Conservation (phyloP, 2,329 filamentous ascomycete species). For the Aureobasidium sp. region DNA sequence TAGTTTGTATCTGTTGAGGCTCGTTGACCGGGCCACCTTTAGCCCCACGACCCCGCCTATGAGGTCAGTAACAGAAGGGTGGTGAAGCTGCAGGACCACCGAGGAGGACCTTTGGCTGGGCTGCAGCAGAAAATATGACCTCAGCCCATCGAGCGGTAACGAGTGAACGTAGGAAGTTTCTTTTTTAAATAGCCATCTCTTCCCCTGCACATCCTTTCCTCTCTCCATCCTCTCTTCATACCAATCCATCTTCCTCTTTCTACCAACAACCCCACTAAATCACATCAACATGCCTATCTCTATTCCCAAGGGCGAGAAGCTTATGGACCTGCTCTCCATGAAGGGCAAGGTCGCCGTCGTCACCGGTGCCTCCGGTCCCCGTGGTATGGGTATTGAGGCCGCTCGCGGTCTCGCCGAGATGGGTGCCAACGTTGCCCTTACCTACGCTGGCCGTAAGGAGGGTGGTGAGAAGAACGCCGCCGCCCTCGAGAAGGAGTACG, state of each 20-base stretch:
- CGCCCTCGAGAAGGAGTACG: constrained; percentile 53
- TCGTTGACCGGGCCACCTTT: constrained; percentile 7
- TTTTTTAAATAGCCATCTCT: constrained; percentile 4
- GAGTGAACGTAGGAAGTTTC: not conserved
- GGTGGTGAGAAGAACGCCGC: constrained; percentile 61
- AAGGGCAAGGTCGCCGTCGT: constrained; percentile 49
- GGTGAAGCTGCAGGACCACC: not conserved
- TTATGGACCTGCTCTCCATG: constrained; percentile 50
- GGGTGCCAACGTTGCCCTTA: constrained; percentile 59
- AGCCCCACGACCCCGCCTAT: constrained; percentile 16
- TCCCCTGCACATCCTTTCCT: constrained; percentile 1
- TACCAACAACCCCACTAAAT: constrained; percentile 8
- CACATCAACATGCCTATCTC: constrained; percentile 19
- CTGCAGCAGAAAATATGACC: constrained; percentile 2
- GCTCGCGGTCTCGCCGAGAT: constrained; percentile 59
- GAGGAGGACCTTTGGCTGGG: not conserved
- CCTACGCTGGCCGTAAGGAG: constrained; percentile 55
- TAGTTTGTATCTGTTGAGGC: constrained; percentile 14
- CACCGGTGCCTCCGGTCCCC: constrained; percentile 52
- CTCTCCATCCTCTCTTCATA: constrained; percentile 9
- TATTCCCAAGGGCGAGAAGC: constrained; percentile 44
- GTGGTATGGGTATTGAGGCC: constrained; percentile 61
- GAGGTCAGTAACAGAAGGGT: constrained; percentile 4
- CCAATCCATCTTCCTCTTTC: constrained; percentile 4
- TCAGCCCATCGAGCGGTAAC: constrained; percentile 6